Evolutionary conservation across 2,329 filamentous ascomycete genomes (phyloP).

Genomic region (Karstenula rhodostoma): DNA sequence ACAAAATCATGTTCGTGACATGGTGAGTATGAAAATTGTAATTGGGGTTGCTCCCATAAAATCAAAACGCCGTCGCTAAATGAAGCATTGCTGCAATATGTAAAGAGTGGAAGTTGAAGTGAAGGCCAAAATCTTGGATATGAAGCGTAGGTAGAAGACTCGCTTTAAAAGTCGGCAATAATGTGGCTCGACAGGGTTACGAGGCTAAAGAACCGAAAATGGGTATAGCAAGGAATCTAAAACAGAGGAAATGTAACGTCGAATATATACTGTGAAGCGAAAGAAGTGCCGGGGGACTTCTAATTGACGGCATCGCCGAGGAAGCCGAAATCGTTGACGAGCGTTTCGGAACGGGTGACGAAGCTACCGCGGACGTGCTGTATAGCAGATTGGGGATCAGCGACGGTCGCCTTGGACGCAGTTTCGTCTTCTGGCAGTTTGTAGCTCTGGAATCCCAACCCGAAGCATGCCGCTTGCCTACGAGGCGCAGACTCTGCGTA

Average conservation of each 20-base stretch:
- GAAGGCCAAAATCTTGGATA: neutral
- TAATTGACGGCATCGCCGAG: slow-evolving; percentile 41
- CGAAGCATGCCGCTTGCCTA: slow-evolving; percentile 43
- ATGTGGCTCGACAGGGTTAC: neutral
- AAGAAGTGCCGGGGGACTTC: neutral
- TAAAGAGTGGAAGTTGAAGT: neutral
- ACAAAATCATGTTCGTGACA: neutral
- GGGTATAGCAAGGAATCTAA: slow-evolving; percentile 13
- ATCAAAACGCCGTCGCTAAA: slow-evolving; percentile 17
- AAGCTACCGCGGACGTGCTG: slow-evolving; percentile 31
- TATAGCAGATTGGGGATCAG: slow-evolving; percentile 26
- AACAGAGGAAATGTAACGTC: neutral
- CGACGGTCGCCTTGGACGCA: slow-evolving; percentile 37
- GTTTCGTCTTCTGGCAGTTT: slow-evolving; percentile 41
- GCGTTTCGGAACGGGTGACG: slow-evolving; percentile 31
- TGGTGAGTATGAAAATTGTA: neutral
- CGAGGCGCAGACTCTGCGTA: slow-evolving; percentile 32
- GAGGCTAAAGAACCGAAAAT: neutral
- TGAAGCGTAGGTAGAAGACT: neutral
- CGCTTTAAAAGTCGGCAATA: neutral
- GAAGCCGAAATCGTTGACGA: slow-evolving; percentile 47
- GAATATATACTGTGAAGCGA: slow-evolving; percentile 16
- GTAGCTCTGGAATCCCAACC: slow-evolving; percentile 44
- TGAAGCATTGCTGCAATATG: slow-evolving; percentile 2
- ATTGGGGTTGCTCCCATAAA: neutral